Evolutionary conservation across 768 basidiomycete genomes (phyloP).

Genomic region (Hydnum rufescens): DNA sequence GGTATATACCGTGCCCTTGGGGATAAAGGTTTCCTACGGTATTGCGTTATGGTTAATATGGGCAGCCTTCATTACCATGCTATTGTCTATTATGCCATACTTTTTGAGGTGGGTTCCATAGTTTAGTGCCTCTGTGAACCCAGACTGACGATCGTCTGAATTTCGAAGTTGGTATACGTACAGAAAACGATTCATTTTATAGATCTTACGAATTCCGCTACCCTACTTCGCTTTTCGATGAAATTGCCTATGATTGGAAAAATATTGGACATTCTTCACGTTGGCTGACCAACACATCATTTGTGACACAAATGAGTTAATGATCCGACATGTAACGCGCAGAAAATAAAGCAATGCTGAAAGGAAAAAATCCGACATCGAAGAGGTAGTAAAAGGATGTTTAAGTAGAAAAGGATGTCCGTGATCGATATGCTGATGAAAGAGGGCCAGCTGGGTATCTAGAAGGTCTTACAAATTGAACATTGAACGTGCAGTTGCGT

Average conservation of each 20-base stretch:
- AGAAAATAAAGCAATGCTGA: neutral
- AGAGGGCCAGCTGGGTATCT: neutral
- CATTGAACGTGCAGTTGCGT: neutral
- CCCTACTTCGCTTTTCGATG: too few species aligned
- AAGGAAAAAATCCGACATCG: neutral
- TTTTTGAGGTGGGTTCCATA: slow-evolving; percentile 6
- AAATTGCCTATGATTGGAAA: too few species aligned
- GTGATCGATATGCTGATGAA: neutral
- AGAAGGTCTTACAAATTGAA: neutral
- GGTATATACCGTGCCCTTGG: neutral
- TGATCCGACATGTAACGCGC: neutral
- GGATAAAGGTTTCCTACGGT: slow-evolving; percentile 7
- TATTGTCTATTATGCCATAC: slow-evolving; percentile 11
- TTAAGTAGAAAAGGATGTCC: neutral
- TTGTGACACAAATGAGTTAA: too few species aligned
- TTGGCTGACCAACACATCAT: too few species aligned
- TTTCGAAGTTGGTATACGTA: neutral
- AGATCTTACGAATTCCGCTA: neutral
- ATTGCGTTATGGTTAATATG: slow-evolving; percentile 9
- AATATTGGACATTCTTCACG: too few species aligned
- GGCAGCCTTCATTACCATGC: slow-evolving; percentile 9
- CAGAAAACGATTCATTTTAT: neutral
- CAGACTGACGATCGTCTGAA: neutral
- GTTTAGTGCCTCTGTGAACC: neutral
- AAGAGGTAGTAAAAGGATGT: neutral